Base-by-base conservation (phyloP, 139 green algal genomes). In the Chlorella sp. region DNA sequence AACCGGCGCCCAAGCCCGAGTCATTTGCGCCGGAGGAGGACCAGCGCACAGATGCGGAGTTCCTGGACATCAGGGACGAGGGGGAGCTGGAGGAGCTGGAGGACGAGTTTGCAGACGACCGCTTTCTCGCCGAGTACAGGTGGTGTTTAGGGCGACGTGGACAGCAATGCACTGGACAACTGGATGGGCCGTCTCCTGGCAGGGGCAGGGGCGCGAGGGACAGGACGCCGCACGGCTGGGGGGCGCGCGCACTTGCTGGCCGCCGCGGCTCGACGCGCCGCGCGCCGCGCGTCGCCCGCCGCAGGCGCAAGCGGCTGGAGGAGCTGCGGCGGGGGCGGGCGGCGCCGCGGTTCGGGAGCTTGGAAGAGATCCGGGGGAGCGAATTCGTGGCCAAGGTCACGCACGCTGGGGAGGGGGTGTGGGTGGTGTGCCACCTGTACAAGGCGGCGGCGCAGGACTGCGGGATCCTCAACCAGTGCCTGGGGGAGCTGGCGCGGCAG, bases 381-480 rank as follows among this genome's bases (percentile, higher is more conserved):
- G 91, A 96, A 31, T 98, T 95, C 82, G 87, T 97, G 55, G 62
- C 82, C 65, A 51, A 95, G 73, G 94, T 98, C 40, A 96, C 93
- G 5, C 77, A 96, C 23, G 93, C 91, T 1, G 81, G 86, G 15
- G 53, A 83, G 17, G 80, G 86, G 8, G 56, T 89, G 3, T 97
- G 91, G 87, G 91, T 97, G 31, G 90, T 98, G 31, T 88, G 91
- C 35, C 88, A 93, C 67, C 84, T 98, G 46, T 95, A 92, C 83
- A 94, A 96, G 63, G 87, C 93, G 35, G 85, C 86, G 89, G 82
- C 91, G 42, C 68, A 72, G 41, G 80, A 84, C 29, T 95, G 92
- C 72, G 71, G 50, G 8, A 76, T 94, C 66, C 74, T 98, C 67
- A 71, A 73, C 19, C 50, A 68, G 35, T 95, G 88, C 70, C 67